These are phyloP conservation scores for Kluyveromyces sp. DNA, from an alignment of 1,139 yeast species.

Conservation along the genomic window DNA sequence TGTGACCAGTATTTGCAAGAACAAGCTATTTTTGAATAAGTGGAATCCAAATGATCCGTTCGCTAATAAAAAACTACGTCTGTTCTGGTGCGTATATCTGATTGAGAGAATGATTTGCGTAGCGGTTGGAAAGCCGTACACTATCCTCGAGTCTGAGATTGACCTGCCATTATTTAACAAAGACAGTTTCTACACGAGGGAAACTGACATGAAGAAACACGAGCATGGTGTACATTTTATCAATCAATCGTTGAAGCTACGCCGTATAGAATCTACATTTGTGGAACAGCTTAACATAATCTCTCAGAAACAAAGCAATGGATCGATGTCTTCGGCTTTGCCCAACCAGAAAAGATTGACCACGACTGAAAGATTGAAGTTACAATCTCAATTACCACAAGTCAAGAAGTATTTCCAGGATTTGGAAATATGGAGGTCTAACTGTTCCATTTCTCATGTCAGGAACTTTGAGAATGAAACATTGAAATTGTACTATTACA, in stretches of 20 bases:
- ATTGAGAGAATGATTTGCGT: slow-evolving; percentile 50
- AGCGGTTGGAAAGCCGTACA: slow-evolving; percentile 49
- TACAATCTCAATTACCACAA: slow-evolving; percentile 36
- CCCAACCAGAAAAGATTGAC: slow-evolving; percentile 8
- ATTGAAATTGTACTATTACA: slow-evolving; percentile 45
- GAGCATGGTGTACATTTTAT: slow-evolving; percentile 39
- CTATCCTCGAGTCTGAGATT: slow-evolving; percentile 41
- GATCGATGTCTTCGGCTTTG: slow-evolving; percentile 1
- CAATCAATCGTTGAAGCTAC: slow-evolving; percentile 45
- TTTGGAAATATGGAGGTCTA: slow-evolving; percentile 45
- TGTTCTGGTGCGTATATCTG: slow-evolving; percentile 54
- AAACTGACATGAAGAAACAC: slow-evolving; percentile 12
- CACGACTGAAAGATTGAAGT: slow-evolving; percentile 15
- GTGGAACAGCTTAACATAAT: slow-evolving; percentile 43
- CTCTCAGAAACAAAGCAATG: slow-evolving; percentile 23
- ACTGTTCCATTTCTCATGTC: slow-evolving; percentile 33
- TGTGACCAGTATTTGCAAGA: slow-evolving; percentile 39
- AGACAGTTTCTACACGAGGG: slow-evolving; percentile 22
- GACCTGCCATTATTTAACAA: slow-evolving; percentile 42
- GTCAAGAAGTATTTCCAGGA: slow-evolving; percentile 42
- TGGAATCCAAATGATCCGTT: slow-evolving; percentile 32
- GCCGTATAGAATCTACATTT: slow-evolving; percentile 50
- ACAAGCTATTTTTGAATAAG: slow-evolving; percentile 35
- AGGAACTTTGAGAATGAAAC: slow-evolving; percentile 46
- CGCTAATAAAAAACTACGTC: slow-evolving; percentile 38